A percentile compares a stretch with the other conserved stretches of the same genome.
These are phyloP conservation scores for Hypoxylon sp. DNA, from an alignment of 2,329 filamentous ascomycete species.

Conservation along the genomic window DNA sequence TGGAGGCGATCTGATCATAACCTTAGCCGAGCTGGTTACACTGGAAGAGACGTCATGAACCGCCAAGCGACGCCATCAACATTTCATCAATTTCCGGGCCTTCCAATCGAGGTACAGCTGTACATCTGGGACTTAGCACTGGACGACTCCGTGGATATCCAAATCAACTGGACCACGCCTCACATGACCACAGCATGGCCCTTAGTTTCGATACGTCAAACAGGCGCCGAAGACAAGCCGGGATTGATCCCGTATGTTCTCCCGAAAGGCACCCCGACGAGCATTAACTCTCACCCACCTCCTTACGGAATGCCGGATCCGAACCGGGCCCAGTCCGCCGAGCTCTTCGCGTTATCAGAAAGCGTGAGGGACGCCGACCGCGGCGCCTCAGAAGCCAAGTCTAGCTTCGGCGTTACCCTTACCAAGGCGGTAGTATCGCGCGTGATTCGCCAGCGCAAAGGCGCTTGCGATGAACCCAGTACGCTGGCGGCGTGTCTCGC, in stretches of 20 bases:
- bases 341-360: neutral
- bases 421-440: neutral
- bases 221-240: neutral
- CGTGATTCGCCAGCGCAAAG: neutral
- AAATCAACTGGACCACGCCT: neutral
- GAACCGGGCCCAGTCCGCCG: neutral
- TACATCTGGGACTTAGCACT: constrained; percentile 12
- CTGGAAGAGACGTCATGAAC: neutral
- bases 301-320: constrained; percentile 1
- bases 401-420: neutral
- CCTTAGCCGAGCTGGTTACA: neutral
- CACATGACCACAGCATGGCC: constrained; percentile 7
- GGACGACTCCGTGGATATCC: constrained; percentile 1
- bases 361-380: neutral
- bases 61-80: neutral
- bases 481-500: constrained; percentile 1
- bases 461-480: neutral
- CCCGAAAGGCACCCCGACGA: constrained; percentile 6
- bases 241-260: constrained; percentile 13
- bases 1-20: neutral
- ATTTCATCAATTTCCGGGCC: constrained; percentile 10
- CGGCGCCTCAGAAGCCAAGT: neutral
- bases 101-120: constrained; percentile 15
- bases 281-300: neutral
- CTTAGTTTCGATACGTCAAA: constrained; percentile 1